These are phyloP conservation scores for Hypoxylon sp. DNA, from an alignment of 2,329 filamentous ascomycete species.

Conservation along the genomic window DNA sequence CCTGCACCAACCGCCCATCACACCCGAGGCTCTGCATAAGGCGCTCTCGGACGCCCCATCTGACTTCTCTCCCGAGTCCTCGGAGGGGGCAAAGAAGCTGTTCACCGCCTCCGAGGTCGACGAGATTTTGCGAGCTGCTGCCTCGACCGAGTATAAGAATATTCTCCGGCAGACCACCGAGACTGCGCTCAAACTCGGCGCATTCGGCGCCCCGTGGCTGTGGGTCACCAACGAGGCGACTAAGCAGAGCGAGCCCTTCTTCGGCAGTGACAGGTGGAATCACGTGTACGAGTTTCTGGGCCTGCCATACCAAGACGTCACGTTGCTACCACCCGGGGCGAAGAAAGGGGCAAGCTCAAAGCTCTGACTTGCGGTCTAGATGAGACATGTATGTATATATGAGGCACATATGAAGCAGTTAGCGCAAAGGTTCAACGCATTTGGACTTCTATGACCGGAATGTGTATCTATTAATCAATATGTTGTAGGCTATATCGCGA, in stretches of 20 bases:
- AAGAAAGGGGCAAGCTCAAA: slow-evolving; percentile 53
- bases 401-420: neutral
- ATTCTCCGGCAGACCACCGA: slow-evolving; percentile 71
- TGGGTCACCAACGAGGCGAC: slow-evolving; percentile 73
- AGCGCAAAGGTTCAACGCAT: neutral
- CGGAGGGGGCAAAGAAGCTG: slow-evolving; percentile 50
- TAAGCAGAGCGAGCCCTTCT: slow-evolving; percentile 77
- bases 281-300: slow-evolving; percentile 78
- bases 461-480: slow-evolving; percentile 15
- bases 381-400: neutral
- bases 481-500: slow-evolving; percentile 11
- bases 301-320: slow-evolving; percentile 71
- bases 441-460: neutral
- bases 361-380: slow-evolving; percentile 47
- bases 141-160: slow-evolving; percentile 62
- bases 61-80: neutral
- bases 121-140: slow-evolving; percentile 68
- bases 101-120: slow-evolving; percentile 69
- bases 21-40: slow-evolving; percentile 27
- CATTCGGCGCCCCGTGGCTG: slow-evolving; percentile 84
- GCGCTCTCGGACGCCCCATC: slow-evolving; percentile 41
- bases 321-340: slow-evolving; percentile 56
- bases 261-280: slow-evolving; percentile 81
- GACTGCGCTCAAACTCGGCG: slow-evolving; percentile 74
- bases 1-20: slow-evolving; percentile 44